Evolutionary conservation across 2,329 filamentous ascomycete species (phyloP).

Genomic region (Exophiala aquamarina): DNA sequence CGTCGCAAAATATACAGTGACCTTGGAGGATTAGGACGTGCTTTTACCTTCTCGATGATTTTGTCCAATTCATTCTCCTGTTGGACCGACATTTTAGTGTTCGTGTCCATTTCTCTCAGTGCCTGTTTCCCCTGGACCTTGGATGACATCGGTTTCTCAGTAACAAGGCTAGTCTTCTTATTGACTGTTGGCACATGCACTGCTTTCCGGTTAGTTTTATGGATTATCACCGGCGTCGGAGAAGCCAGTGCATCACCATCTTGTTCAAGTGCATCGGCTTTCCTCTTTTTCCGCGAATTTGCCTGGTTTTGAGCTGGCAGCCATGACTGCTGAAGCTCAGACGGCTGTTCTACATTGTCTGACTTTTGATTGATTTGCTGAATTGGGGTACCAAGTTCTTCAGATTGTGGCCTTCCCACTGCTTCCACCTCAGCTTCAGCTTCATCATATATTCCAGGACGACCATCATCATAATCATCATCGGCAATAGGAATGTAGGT

Average conservation of each 20-base stretch:
- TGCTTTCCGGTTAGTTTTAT: conserved; percentile 22
- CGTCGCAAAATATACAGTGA: conserved; percentile 52
- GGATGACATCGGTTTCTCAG: conserved; percentile 37
- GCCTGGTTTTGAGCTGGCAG: conserved; percentile 16
- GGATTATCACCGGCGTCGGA: conserved; percentile 26
- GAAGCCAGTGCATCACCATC: conserved; percentile 17
- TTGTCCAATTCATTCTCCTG: conserved; percentile 39
- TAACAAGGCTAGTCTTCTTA: conserved; percentile 8
- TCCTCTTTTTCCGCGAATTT: conserved; percentile 28
- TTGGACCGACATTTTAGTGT: conserved; percentile 32
- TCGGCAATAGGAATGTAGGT: conserved; percentile 6
- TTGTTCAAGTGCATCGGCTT: conserved; percentile 24
- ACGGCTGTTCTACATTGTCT: too few relatives aligned
- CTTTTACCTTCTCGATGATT: conserved; percentile 45
- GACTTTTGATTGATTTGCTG: background rate
- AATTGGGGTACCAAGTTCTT: conserved; percentile 15
- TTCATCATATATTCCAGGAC: conserved; percentile 28
- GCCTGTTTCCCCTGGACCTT: conserved; percentile 31
- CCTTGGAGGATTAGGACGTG: conserved; percentile 47
- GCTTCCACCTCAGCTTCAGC: conserved; percentile 11
- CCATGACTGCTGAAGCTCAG: conserved; percentile 6
- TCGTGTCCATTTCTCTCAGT: conserved; percentile 27
- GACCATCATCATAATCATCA: conserved; percentile 15
- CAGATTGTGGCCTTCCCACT: conserved; percentile 5
- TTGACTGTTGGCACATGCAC: conserved; percentile 3